Conservation (phyloP, 495 filamentous ascomycete genomes). For the Daldinia bambusicola region DNA sequence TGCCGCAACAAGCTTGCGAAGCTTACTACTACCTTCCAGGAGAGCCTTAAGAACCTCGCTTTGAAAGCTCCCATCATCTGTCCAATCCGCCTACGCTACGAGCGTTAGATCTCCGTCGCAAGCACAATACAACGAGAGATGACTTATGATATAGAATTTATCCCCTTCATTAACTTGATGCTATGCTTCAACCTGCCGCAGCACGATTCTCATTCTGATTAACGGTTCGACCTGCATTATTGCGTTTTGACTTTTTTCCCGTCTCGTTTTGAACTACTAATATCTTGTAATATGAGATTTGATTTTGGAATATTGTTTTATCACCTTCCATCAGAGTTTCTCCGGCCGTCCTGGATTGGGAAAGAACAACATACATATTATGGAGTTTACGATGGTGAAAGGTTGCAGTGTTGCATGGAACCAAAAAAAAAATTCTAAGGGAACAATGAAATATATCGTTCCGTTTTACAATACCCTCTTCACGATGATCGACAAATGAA, state of each 20-base stretch:
- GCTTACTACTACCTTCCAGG: not conserved
- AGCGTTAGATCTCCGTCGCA: constrained; percentile 41
- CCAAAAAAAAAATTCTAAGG: constrained; percentile 39
- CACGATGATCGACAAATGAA: constrained; percentile 49
- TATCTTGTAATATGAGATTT: constrained; percentile 50
- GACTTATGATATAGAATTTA: constrained; percentile 47
- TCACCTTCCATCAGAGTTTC: constrained; percentile 34
- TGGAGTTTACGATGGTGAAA: constrained; percentile 46
- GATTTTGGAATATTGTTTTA: constrained; percentile 43
- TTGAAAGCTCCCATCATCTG: constrained; percentile 7
- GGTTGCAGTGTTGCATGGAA: constrained; percentile 44
- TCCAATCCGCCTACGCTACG: constrained; percentile 18
- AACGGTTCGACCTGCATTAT: constrained; percentile 33
- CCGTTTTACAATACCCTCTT: constrained; percentile 48
- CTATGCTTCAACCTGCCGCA: constrained; percentile 26
- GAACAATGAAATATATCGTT: constrained; percentile 42
- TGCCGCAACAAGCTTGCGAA: not conserved
- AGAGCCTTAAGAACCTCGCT: constrained; percentile 7
- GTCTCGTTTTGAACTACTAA: constrained; percentile 36
- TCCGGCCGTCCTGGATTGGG: constrained; percentile 42
- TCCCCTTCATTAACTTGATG: constrained; percentile 37
- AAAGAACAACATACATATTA: constrained; percentile 41
- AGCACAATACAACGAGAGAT: constrained; percentile 42
- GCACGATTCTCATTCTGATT: constrained; percentile 32
- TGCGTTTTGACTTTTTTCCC: constrained; percentile 15